Evolutionary conservation across 179 eudicot genomes (phyloP), one percentile per base, ranked within the genome.

Genomic region (Sideroxylon spinosum): DNA sequence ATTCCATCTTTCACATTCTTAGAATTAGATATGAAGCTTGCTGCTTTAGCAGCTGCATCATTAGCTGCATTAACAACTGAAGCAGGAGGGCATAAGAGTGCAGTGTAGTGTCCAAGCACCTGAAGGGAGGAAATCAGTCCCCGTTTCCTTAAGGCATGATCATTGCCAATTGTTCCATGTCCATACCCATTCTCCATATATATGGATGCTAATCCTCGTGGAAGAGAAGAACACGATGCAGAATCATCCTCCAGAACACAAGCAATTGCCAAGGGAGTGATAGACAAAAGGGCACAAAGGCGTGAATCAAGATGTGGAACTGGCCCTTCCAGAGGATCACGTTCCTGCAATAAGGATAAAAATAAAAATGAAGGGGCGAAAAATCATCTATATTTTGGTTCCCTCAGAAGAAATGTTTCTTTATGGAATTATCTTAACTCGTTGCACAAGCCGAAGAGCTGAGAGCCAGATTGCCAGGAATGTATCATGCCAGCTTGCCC

Each of bases 401-500:
- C 25, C 28, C 17, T 20, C 20, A 65, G 61, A 63, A 32, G 49
- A 74, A 22, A 66, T 53, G 14, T 56, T 46, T 68, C 8, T 68
- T 14, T 7, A 26, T 26, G 74, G 64, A 55, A 44, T 65, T 20
- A 64, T 50, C 79, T 78, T 59, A 77, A 85, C 87, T 79, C 87
- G 75, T 82, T 85, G 87, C 67, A 85, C 87, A 78, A 85, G 81
- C 67, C 84, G 85, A 78, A 85, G 80, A 55, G 85, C 83, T 63
- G 87, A 78, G 80, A 85, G 78, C 87, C 87, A 85, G 49, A 85
- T 83, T 29, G 81, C 85, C 32, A 85, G 79, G 81, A 85, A 85
- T 20, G 85, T 80, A 14, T 85, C 87, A 65, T 82, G 78, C 87
- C 87, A 85, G 79, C 82, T 82, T 75, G 85, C 83, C 75, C 79